phyloP scores from a whole-genome alignment of 257 asterid genomes.

The Scutellaria galericulata region DNA sequence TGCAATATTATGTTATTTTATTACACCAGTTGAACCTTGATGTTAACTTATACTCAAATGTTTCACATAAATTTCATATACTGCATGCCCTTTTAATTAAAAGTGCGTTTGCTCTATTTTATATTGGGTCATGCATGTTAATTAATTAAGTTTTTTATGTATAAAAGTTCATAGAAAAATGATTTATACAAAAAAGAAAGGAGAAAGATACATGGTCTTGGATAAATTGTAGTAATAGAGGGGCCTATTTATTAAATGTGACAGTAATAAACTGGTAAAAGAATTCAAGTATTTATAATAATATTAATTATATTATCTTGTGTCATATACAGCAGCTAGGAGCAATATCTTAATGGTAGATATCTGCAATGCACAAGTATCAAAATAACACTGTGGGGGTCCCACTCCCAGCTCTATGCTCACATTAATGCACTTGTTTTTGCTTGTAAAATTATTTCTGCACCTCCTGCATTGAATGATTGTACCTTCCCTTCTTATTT shows the following conservation, averaged over 20 bases:
- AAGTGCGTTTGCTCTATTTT: too few species aligned
- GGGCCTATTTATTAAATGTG: constrained; percentile 2
- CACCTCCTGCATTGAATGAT: constrained; percentile 25
- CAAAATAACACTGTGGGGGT: constrained; percentile 2
- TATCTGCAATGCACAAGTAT: constrained; percentile 33
- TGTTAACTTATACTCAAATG: too few species aligned
- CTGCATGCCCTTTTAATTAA: too few species aligned
- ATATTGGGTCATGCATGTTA: too few species aligned
- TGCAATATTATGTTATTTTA: too few species aligned
- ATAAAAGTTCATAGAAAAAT: too few species aligned
- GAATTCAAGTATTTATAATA: neutral
- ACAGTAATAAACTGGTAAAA: constrained; percentile 8
- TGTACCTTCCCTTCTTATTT: constrained; percentile 3
- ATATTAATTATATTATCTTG: neutral
- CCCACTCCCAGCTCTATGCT: constrained; percentile 1
- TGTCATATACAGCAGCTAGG: constrained; percentile 15
- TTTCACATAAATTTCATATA: too few species aligned
- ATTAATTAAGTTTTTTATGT: too few species aligned
- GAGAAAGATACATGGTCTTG: neutral
- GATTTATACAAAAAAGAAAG: too few species aligned
- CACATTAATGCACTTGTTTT: constrained; percentile 21
- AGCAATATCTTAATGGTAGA: constrained; percentile 34
- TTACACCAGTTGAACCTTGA: too few species aligned
- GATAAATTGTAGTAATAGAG: neutral
- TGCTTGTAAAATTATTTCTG: constrained; percentile 13